Base-by-base conservation (phyloP, 1,284 basidiomycete genomes). In the Puccinia sorghi region DNA sequence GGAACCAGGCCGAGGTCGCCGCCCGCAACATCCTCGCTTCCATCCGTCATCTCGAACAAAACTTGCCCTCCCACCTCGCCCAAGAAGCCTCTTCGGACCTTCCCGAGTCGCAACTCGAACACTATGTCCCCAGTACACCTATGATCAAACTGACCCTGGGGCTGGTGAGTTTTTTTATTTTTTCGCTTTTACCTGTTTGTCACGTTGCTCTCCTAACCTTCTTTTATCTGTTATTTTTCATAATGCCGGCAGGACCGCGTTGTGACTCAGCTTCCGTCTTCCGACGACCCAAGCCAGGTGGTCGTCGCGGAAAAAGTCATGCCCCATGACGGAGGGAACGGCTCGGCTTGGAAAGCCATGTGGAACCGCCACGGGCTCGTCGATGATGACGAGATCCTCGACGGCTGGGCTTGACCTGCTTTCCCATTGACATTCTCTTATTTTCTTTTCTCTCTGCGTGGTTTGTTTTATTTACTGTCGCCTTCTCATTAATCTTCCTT, bases 71-170 rank as follows among this genome's bases (percentile, higher is more conserved):
- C 20, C 5, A 17, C 0, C 9, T 4, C 54, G 11, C 27, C 54
- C 17, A 5, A 7, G 37, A 50, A 0, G 2, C 13, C 39, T 20
- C 41, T 12, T 0, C 2, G n/a, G 48, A 52, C 27, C 7, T 50
- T 13, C 15, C 52, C 22, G 20, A 57, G 22, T 9, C 17, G 2
- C 8, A 61, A 46, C 54, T 77, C 41, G 75, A 77, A 37, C 25
- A 59, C 3, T 77, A 77, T 70, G 52, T 56, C 5, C 64, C 66
- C 20, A 70, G 66, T 39, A 66, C 66, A 9, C 75, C 75, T 27
- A 77, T 77, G 75, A 77, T 77, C 32, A 77, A 70, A 39, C 66
- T 77, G n/a, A 77, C 75, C 3, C 64, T 77, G 0, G 75, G 75
- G 39, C 46, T 77, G 12, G 75, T 77, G 25, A 77, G 66, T 70